Evolutionary conservation across 345 rosid species (phyloP).

Genomic region (Euphorbia lathyris): DNA sequence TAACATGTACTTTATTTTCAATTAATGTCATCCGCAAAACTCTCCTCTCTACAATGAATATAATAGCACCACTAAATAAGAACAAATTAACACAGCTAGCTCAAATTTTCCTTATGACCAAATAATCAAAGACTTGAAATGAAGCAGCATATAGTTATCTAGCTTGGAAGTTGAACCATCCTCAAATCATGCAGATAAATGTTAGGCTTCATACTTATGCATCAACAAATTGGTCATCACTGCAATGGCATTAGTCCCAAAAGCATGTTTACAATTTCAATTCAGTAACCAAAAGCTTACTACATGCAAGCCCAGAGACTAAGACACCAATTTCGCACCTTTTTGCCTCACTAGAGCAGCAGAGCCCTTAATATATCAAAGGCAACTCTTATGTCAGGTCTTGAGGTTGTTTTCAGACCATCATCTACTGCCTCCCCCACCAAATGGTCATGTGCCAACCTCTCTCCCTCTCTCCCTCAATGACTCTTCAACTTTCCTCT

Average conservation of each 20-base stretch:
- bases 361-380: background rate
- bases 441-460: background rate
- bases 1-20: background rate
- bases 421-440: background rate
- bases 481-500: background rate
- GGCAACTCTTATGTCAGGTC: background rate
- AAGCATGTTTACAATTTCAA: background rate
- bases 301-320: background rate
- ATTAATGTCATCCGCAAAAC: background rate
- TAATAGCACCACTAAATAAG: background rate
- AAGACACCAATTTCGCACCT: background rate
- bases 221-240: background rate
- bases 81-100: background rate
- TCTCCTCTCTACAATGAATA: background rate
- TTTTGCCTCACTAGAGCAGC: background rate
- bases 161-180: background rate
- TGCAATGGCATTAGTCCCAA: background rate
- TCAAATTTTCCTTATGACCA: background rate
- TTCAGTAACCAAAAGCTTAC: background rate
- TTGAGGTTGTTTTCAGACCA: background rate
- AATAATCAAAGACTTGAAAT: background rate
- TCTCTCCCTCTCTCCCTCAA: background rate
- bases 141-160: background rate
- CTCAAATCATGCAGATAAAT: background rate
- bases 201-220: background rate